phyloP scores from a whole-genome alignment of 2,329 filamentous ascomycete genomes.

The Trichoderma aggressivum region DNA sequence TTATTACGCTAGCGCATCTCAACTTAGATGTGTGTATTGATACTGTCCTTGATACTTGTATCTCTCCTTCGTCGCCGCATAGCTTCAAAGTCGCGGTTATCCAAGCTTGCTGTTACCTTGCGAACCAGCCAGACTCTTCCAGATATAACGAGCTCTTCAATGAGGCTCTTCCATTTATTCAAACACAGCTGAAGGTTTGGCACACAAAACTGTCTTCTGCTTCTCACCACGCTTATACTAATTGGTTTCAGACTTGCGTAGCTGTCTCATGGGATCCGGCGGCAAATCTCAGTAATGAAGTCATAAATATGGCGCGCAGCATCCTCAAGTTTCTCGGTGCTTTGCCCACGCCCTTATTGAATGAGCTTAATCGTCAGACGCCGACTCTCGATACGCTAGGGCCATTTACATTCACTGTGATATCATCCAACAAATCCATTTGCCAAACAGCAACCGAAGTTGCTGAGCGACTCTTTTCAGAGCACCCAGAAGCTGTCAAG shows the following conservation, averaged over 20 bases:
- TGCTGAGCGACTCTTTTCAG: conserved; percentile 45
- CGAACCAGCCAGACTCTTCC: conserved; percentile 46
- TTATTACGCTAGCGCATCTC: conserved; percentile 62
- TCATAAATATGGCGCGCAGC: conserved; percentile 30
- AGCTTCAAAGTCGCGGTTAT: conserved; percentile 62
- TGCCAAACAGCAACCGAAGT: conserved; percentile 47
- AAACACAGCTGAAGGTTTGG: conserved; percentile 53
- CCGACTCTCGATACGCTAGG: conserved; percentile 39
- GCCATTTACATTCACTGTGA: conserved; percentile 52
- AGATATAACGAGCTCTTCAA: conserved; percentile 55
- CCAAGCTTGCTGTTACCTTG: conserved; percentile 61
- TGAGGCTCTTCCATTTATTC: conserved; percentile 55
- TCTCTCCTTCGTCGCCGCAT: conserved; percentile 53
- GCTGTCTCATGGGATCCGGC: neutral
- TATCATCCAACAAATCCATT: conserved; percentile 50
- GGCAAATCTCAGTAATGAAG: neutral
- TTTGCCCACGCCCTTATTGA: conserved; percentile 39
- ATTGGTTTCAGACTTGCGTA: conserved; percentile 4
- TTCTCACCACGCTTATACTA: conserved; percentile 18
- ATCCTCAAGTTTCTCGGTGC: conserved; percentile 57
- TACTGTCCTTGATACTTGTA: conserved; percentile 54
- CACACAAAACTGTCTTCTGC: neutral
- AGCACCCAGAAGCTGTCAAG: conserved; percentile 29
- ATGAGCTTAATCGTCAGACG: conserved; percentile 29
- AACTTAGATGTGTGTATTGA: conserved; percentile 58